A percentile compares a stretch with the other conserved stretches of the same genome.
Conservation (phyloP, 2,329 filamentous ascomycete genomes). For the Fonsecaea multimorphosa region DNA sequence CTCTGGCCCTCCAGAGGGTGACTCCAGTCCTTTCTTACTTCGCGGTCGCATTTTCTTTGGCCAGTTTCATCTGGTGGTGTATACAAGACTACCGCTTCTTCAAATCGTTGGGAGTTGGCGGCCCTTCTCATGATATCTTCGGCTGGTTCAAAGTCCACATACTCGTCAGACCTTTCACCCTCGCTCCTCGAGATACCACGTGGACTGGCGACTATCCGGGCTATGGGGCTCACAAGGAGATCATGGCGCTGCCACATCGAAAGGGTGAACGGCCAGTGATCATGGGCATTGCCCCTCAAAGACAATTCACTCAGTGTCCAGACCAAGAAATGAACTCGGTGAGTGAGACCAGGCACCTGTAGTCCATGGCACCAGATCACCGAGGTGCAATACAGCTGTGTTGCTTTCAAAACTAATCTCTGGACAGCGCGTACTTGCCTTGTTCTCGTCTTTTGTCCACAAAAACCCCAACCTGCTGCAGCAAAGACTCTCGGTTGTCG, state of each 20-base stretch:
- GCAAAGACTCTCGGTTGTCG: constrained; percentile 28
- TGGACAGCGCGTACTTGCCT: constrained; percentile 26
- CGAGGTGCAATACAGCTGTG: neutral
- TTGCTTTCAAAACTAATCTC: constrained; percentile 1
- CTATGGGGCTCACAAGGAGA: constrained; percentile 39
- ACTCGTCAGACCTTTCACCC: constrained; percentile 33
- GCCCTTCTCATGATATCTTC: constrained; percentile 45
- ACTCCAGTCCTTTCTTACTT: constrained; percentile 19
- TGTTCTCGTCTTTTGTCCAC: constrained; percentile 28
- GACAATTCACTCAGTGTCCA: constrained; percentile 74
- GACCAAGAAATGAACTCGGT: constrained; percentile 54
- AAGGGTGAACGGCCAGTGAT: constrained; percentile 69
- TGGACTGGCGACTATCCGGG: constrained; percentile 34
- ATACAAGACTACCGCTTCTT: constrained; percentile 47
- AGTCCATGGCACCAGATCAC: neutral
- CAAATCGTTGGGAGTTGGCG: constrained; percentile 47
- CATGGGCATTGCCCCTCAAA: constrained; percentile 79
- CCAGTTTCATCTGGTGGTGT: constrained; percentile 28
- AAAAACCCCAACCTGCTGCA: constrained; percentile 30
- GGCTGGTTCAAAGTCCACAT: constrained; percentile 44
- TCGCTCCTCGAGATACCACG: constrained; percentile 20
- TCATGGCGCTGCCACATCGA: constrained; percentile 67
- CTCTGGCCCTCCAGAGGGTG: constrained; percentile 6
- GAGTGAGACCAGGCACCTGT: neutral
- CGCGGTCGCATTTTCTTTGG: constrained; percentile 17